Base-by-base conservation (phyloP, 2,329 filamentous ascomycete genomes). In the Calonectria hongkongensis region DNA sequence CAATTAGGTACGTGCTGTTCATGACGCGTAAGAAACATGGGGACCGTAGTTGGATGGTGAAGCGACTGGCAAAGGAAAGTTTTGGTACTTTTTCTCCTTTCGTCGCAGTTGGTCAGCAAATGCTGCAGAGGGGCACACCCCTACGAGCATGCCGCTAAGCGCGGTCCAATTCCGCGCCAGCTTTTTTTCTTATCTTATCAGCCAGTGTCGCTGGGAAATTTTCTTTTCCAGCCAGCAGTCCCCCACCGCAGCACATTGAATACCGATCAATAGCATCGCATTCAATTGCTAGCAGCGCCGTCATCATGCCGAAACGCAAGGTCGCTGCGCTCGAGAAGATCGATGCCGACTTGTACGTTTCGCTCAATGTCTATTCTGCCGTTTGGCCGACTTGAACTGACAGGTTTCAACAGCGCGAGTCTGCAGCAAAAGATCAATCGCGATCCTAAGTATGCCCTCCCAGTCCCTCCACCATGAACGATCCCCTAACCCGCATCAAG, bases 321-420 rank as follows among this genome's bases (percentile, higher is more conserved):
- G 90, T 98, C 72, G 95, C 94, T 69, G 96, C 96, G 73, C 92
- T 98, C 84, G 96, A 98, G 86, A 98, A 98, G 89, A 92, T 98
- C 79, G 96, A 98, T 82, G 96, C 95, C 41, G 95, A 98, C 85
- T 88, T 97, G 90, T 94, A 83, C 75, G 91, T 82, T 21, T 15
- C 47, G 28, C 4, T 9, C 33, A 15, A 12, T 16, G 3, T 10
- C 15, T 2, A 1, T 2, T 15, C 12, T 30, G 18, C 56, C 25
- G 15, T 78, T n/a, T 41, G 54, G 10, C 12, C 27, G 18, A 9
- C 33, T 51, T 51, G 74, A 71, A 50, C 83, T 83, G 73, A 85
- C 75, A 72, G 73, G 16, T 71, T 58, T 48, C 63, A 51, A 89
- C 81, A 94, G 92, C 80, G 92, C 95, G 75, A 97, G 94, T 85